Evolutionary conservation across 192 early-diverging fungal species (phyloP), one percentile per base, ranked within the genome.

Genomic region (Entophlyctis luteolus): DNA sequence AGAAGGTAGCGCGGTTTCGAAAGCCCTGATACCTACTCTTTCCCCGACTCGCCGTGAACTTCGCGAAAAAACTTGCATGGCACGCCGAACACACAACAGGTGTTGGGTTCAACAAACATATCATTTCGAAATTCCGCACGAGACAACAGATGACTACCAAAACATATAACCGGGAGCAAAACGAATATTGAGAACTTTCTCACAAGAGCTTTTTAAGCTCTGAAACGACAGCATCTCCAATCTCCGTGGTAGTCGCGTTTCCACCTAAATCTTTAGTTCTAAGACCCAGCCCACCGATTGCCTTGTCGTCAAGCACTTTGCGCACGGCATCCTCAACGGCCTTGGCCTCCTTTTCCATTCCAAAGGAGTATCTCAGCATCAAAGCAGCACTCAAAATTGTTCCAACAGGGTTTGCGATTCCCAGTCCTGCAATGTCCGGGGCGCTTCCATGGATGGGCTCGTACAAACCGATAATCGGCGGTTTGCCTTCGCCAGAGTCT

Each of bases 401-500:
- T 39, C 93, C 97, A 36, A 99, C 87, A 28, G 97, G 97, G 79
- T 99, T 99, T 48, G 94, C 94, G 67, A 95, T 88, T 77, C 80
- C 90, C 79, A 96, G 86, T 45, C 97, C 97, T 37, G 97, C 94
- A 79, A 99, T 98, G 79, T 99, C 97, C 31, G 97, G 97, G 1
- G 97, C 94, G 29, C 90, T 93, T 46, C 97, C 97, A 78, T 99
- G 97, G 72, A 98, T 98, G n/a, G 97, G 97, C 82, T 99, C 97
- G 70, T 96, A 99, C 52, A 99, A 69, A 60, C 96, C 95, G 53
- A 90, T 75, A 27, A 63, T 34, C 18, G 31, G 16, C n/a, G n/a
- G n/a, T 31, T 47, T 27, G 12, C 48, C 36, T 10, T 18, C 28
- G 76, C 85, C 87, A 55, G 18, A 22, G 25, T 80, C 83, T 62